These are phyloP conservation scores for Lichtheimia hyalospora DNA, from an alignment of 371 early-diverging fungal genomes.

Conservation along the genomic window DNA sequence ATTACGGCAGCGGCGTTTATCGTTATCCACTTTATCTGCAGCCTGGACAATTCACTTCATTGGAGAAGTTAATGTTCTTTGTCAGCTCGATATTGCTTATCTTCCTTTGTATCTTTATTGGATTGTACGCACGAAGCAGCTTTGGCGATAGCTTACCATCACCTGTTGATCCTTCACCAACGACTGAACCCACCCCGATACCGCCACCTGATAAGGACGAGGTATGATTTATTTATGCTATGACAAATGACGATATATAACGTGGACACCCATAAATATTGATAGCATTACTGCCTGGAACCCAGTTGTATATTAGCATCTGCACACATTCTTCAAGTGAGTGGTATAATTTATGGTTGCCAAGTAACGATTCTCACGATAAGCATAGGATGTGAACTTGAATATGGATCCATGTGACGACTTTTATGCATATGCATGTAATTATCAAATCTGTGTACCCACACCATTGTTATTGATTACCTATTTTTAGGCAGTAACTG, in stretches of 20 bases:
- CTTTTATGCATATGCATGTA: conserved; percentile 58
- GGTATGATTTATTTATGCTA: conserved; percentile 4
- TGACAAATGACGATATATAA: too few relatives aligned
- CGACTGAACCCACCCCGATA: conserved; percentile 12
- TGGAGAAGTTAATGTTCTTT: conserved; percentile 52
- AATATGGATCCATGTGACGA: conserved; percentile 46
- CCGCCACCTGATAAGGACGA: conserved; percentile 21
- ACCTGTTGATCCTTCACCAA: conserved; percentile 7
- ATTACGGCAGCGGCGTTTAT: conserved; percentile 28
- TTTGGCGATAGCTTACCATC: conserved; percentile 19
- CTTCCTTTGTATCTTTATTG: conserved; percentile 41
- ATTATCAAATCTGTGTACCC: conserved; percentile 3
- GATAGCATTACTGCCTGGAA: conserved; percentile 46
- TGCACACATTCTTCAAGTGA: conserved; percentile 50
- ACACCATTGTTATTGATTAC: too few relatives aligned
- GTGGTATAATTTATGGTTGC: not conserved
- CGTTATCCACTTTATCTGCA: conserved; percentile 42
- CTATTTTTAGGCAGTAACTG: conserved; percentile 30
- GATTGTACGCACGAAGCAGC: conserved; percentile 43
- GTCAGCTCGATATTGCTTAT: conserved; percentile 37
- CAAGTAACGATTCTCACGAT: not conserved
- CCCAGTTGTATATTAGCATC: conserved; percentile 62
- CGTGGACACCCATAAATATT: too few relatives aligned
- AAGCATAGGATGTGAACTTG: conserved; percentile 34
- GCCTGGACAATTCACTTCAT: conserved; percentile 45